These are phyloP conservation scores for Dioszegia aurantiaca DNA, from an alignment of 768 basidiomycete genomes.

Conservation along the genomic window DNA sequence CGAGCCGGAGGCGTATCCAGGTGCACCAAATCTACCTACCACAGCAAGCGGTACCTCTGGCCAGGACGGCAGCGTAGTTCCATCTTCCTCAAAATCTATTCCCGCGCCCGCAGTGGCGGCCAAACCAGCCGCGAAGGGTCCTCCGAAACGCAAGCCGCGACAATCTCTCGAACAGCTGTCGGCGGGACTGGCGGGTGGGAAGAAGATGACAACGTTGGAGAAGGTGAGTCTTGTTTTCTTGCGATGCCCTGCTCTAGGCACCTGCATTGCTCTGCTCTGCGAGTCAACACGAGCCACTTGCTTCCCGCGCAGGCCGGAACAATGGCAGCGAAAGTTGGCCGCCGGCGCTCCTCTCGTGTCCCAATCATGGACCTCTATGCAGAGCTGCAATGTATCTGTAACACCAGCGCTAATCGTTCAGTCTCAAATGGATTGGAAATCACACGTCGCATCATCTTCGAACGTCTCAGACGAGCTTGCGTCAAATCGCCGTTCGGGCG, in stretches of 20 bases:
- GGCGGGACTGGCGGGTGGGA: constrained; percentile 40
- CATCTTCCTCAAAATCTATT: constrained; percentile 10
- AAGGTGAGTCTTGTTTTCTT: constrained; percentile 31
- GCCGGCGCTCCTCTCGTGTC: no score
- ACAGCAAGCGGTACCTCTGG: no score
- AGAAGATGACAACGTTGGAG: constrained; percentile 51
- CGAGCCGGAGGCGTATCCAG: no score
- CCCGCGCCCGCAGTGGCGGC: background rate
- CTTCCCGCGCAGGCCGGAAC: no score
- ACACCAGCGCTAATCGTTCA: constrained; percentile 18
- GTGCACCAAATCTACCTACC: no score
- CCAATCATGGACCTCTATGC: no score
- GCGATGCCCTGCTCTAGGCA: background rate
- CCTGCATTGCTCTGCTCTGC: no score
- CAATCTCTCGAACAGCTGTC: constrained; percentile 47
- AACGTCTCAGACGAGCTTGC: constrained; percentile 33
- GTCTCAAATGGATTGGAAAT: constrained; percentile 49
- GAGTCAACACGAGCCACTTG: no score
- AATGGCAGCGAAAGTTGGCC: no score
- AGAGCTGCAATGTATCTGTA: no score
- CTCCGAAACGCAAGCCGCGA: constrained; percentile 38
- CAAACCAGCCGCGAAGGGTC: constrained; percentile 13
- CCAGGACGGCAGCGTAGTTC: no score
- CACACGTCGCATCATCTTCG: constrained; percentile 25
- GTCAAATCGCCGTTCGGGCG: constrained; percentile 38